Conservation (phyloP, 2,329 filamentous ascomycete genomes). For the Grosmannia clavigera region DNA sequence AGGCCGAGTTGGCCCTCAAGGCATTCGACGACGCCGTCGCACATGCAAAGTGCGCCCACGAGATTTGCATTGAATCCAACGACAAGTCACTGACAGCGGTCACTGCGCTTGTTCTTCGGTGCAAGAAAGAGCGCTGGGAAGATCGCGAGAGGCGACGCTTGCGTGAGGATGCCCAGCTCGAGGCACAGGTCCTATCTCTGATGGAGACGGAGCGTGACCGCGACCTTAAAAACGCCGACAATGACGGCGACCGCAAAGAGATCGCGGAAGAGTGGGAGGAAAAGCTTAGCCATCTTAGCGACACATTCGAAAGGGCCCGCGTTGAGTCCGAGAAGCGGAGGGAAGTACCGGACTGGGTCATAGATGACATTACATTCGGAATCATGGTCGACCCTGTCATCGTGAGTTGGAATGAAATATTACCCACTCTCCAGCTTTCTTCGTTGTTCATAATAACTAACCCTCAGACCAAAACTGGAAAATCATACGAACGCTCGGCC, state of each 20-base stretch:
- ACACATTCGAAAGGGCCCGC: conserved; percentile 41
- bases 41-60: conserved; percentile 61
- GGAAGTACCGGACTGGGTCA: conserved; percentile 61
- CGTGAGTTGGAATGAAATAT: conserved; percentile 22
- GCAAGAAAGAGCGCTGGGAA: conserved; percentile 82
- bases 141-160: conserved; percentile 51
- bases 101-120: conserved; percentile 60
- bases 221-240: conserved; percentile 23
- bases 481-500: conserved; percentile 78
- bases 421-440: neutral
- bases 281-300: conserved; percentile 32
- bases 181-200: conserved; percentile 44
- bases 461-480: conserved; percentile 64
- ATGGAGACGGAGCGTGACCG: conserved; percentile 35
- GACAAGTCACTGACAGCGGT: conserved; percentile 59
- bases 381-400: conserved; percentile 61
- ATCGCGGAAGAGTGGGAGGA: conserved; percentile 32
- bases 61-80: conserved; percentile 46
- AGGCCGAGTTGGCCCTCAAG: conserved; percentile 66
- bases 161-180: conserved; percentile 43
- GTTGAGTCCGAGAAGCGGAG: conserved; percentile 31
- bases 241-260: conserved; percentile 28
- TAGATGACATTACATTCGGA: conserved; percentile 65
- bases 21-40: conserved; percentile 61
- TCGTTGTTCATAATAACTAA: neutral